Conservation (phyloP, 1,139 yeast genomes). For the Saccharomyces hybrid region DNA sequence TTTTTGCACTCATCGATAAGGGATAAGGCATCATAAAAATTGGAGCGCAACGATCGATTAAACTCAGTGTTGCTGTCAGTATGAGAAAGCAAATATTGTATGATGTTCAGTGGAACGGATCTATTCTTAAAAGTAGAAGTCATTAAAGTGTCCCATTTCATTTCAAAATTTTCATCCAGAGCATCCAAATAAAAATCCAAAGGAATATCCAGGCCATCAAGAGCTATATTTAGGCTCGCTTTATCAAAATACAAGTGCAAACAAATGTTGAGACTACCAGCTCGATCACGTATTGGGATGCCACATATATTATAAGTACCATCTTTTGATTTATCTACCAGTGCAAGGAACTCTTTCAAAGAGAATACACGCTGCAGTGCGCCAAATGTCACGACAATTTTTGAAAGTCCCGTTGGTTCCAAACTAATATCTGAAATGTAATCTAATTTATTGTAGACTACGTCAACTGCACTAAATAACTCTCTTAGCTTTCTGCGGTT, state of each 20-base stretch:
- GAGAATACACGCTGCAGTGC: conserved; percentile 39
- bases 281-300: conserved; percentile 11
- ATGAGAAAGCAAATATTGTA: too few relatives aligned
- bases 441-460: conserved; percentile 36
- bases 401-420: conserved; percentile 45
- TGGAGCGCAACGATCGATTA: too few relatives aligned
- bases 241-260: conserved; percentile 43
- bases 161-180: too few relatives aligned
- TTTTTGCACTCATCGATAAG: too few relatives aligned
- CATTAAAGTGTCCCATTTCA: too few relatives aligned
- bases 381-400: conserved; percentile 38
- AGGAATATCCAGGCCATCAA: not conserved
- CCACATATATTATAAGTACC: not conserved
- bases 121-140: too few relatives aligned
- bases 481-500: conserved; percentile 36
- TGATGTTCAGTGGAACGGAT: too few relatives aligned
- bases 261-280: conserved; percentile 33
- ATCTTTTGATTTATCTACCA: conserved; percentile 4
- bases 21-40: too few relatives aligned
- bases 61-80: too few relatives aligned
- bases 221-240: conserved; percentile 5
- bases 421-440: conserved; percentile 48
- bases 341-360: conserved; percentile 38
- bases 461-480: conserved; percentile 29
- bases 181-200: too few relatives aligned